Base-by-base conservation (phyloP, 768 basidiomycete species). In the Leccinum fibrillosum region DNA sequence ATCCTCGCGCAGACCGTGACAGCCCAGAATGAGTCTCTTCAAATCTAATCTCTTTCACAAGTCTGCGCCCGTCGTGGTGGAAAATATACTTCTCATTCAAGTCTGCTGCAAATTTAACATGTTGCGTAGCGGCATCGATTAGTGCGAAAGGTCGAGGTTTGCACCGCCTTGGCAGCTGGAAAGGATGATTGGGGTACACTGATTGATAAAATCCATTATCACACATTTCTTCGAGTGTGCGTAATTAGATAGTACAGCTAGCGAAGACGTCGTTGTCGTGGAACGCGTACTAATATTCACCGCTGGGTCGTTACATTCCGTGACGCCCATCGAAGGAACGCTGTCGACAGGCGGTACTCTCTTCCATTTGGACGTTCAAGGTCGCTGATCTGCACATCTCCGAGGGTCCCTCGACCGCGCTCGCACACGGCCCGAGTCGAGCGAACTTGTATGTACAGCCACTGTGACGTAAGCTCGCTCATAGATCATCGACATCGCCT, bases 271-370 rank as follows among this genome's bases (percentile, higher is more conserved):
- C 15, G 12, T 49, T 1, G 23, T 67, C 12, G n/a, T 67, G 9
- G 66, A 66, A 49, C 57, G 66, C 8, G 54, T 66, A 6, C 56
- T 64, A 9, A 28, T 28, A 5, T 64, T 63, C 5, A 37, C 56
- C 0, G 42, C 11, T 5, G 62, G 57, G 6, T 39, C 39, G 5
- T 44, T 25, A 17, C 57, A 64, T 15, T 59, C 52, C 1, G 57
- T 57, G 3, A 44, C 54, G 5, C 53, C 56, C 5, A 52, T 61
- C 32, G 2, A 6, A 3, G 62, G 52, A 9, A 25, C 30, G 2
- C 39, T 52, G 5, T 42, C 52, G 1, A 15, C 9, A 0, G 50
- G 62, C 1, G 57, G 57, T 1, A 59, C 52, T 0, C 25, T 58
- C 7, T 32, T 56, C 19, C 54, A 62, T 32, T 62, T 55, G 1